Evolutionary conservation across 176 grass and related monocot genomes (phyloP).

Genomic region (Rhynchospora breviuscula): DNA sequence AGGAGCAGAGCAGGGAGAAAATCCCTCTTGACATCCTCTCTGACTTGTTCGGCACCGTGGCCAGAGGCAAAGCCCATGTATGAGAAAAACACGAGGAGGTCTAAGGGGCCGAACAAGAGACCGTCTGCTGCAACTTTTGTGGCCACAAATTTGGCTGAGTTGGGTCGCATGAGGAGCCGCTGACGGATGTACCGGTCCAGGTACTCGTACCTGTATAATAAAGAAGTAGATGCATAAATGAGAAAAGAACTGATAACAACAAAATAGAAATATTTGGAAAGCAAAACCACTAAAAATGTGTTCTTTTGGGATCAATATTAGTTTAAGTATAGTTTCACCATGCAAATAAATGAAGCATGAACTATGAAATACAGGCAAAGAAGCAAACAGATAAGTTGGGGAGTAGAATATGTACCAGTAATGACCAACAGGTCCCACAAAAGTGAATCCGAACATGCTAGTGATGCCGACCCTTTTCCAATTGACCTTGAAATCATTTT

Average conservation of each 20-base stretch:
- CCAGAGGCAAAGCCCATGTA: conserved; percentile 76
- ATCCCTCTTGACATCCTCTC: conserved; percentile 92
- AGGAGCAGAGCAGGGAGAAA: conserved; percentile 68
- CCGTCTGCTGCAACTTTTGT: conserved; percentile 74
- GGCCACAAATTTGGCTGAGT: conserved; percentile 60
- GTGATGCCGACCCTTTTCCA: conserved; percentile 87
- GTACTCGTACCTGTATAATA: conserved; percentile 71
- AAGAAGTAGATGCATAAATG: background rate
- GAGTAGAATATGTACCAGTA: conserved; percentile 58
- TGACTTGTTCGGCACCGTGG: conserved; percentile 54
- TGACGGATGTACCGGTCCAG: conserved; percentile 60
- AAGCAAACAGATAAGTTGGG: background rate
- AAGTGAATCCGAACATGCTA: conserved; percentile 92
- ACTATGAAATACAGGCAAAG: background rate
- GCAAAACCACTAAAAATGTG: background rate
- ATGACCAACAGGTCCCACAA: conserved; percentile 86
- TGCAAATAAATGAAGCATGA: background rate
- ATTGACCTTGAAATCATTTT: conserved; percentile 85
- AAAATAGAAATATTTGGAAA: background rate
- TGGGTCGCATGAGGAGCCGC: conserved; percentile 42
- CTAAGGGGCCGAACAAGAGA: conserved; percentile 59
- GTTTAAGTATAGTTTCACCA: background rate
- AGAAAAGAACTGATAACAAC: background rate
- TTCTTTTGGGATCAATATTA: background rate
- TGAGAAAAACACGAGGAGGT: conserved; percentile 79